These are phyloP conservation scores for Purpureocillium lavendulum DNA, from an alignment of 2,329 filamentous ascomycete genomes.

Conservation along the genomic window DNA sequence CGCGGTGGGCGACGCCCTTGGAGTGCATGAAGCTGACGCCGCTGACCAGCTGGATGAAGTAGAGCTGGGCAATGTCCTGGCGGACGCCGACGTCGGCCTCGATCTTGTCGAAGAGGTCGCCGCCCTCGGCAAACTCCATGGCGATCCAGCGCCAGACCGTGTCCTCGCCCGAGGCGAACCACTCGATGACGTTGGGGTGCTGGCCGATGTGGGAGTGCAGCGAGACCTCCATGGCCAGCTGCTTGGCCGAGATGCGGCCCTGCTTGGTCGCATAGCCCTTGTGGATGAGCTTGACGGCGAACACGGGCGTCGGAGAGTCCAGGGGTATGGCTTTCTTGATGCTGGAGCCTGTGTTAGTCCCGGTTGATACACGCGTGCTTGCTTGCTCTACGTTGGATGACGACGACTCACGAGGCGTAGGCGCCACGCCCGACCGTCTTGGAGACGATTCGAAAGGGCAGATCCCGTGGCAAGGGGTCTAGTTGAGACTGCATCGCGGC, in stretches of 20 bases:
- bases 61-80: conserved; percentile 90
- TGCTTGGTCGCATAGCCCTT: conserved; percentile 88
- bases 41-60: conserved; percentile 85
- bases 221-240: conserved; percentile 85
- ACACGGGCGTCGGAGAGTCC: conserved; percentile 62
- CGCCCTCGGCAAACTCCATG: conserved; percentile 93
- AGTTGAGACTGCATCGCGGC: conserved; percentile 70
- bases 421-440: conserved; percentile 95
- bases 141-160: conserved; percentile 89
- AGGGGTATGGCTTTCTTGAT: conserved; percentile 89
- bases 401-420: conserved; percentile 74
- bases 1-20: conserved; percentile 87
- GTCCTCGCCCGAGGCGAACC: conserved; percentile 83
- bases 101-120: conserved; percentile 98
- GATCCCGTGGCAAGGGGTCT: conserved; percentile 72
- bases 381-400: conserved; percentile 9
- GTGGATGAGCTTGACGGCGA: conserved; percentile 98
- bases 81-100: conserved; percentile 94
- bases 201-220: conserved; percentile 82
- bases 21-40: conserved; percentile 94
- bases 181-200: conserved; percentile 90
- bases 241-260: conserved; percentile 80
- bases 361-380: background rate
- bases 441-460: conserved; percentile 91
- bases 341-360: too few species aligned